phyloP scores from a whole-genome alignment of 768 basidiomycete species.

The Trametes cingulata region DNA sequence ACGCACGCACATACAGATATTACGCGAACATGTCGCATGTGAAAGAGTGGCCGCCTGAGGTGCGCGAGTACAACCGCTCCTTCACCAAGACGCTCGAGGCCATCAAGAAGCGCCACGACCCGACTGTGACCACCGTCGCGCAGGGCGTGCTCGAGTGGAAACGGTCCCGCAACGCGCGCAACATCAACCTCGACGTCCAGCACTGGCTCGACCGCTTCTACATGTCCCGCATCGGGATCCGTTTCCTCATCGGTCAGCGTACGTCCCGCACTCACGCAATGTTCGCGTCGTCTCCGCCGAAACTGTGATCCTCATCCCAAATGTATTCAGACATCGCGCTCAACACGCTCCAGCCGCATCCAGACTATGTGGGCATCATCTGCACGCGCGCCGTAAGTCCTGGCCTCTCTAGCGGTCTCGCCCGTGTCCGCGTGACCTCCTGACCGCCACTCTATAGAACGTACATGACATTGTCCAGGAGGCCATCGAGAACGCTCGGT shows the following conservation, averaged over 20 bases:
- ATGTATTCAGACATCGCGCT: slow-evolving; percentile 79
- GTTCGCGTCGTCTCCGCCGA: neutral
- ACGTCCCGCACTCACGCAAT: slow-evolving; percentile 4
- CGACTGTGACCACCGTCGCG: slow-evolving; percentile 95
- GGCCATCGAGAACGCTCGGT: slow-evolving; percentile 92
- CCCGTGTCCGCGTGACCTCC: neutral
- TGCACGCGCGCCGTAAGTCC: slow-evolving; percentile 84
- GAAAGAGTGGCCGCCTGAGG: slow-evolving; percentile 85
- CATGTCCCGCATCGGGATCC: slow-evolving; percentile 92
- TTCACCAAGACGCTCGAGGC: slow-evolving; percentile 86
- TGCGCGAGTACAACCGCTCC: slow-evolving; percentile 87
- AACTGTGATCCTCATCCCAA: neutral
- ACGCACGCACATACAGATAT: slow-evolving; percentile 53
- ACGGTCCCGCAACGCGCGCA: slow-evolving; percentile 60
- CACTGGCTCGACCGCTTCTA: slow-evolving; percentile 97
- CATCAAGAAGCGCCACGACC: slow-evolving; percentile 95
- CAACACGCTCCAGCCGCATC: slow-evolving; percentile 87
- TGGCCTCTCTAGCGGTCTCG: neutral
- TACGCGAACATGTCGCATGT: slow-evolving; percentile 75
- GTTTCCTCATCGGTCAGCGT: slow-evolving; percentile 97
- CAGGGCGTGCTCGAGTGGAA: slow-evolving; percentile 99
- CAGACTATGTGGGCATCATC: slow-evolving; percentile 95
- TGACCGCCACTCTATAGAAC: slow-evolving; percentile 49
- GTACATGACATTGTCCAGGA: slow-evolving; percentile 98
- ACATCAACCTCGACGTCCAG: slow-evolving; percentile 87